These are phyloP conservation scores for Dryas octopetala DNA, from an alignment of 306 rosid species.

Conservation along the genomic window DNA sequence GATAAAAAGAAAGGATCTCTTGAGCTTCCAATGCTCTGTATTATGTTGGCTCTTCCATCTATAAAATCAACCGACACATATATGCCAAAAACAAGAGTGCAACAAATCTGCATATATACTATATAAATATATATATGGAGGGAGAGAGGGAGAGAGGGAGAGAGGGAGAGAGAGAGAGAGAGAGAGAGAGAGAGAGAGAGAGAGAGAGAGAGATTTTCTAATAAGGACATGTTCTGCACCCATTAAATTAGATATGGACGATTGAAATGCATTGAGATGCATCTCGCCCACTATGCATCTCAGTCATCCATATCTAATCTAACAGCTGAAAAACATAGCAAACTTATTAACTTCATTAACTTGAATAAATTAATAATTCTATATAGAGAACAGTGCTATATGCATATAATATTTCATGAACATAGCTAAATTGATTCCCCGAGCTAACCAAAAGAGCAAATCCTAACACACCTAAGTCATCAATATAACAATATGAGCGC, in stretches of 20 bases:
- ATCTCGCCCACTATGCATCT: background rate
- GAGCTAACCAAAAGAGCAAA: background rate
- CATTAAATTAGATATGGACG: background rate
- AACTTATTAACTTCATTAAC: too few species aligned
- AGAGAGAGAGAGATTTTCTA: background rate
- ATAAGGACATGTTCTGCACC: background rate
- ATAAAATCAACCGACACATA: background rate
- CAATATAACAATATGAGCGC: background rate
- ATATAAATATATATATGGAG: too few species aligned
- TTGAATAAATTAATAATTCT: too few species aligned
- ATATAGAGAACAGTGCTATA: background rate
- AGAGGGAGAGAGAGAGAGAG: too few species aligned
- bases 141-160: too few species aligned
- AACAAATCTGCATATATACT: background rate
- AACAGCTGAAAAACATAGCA: too few species aligned
- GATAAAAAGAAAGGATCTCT: too few species aligned
- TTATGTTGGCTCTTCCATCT: background rate
- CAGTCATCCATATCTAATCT: background rate
- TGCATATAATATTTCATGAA: background rate
- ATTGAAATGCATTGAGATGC: background rate
- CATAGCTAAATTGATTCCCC: background rate
- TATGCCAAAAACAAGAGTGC: background rate
- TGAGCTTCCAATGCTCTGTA: too few species aligned
- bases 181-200: too few species aligned
- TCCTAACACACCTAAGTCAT: background rate